Evolutionary conservation across 139 green algal species (phyloP), one percentile per base, ranked within the genome.

Genomic region (Pedinophyceae sp.): DNA sequence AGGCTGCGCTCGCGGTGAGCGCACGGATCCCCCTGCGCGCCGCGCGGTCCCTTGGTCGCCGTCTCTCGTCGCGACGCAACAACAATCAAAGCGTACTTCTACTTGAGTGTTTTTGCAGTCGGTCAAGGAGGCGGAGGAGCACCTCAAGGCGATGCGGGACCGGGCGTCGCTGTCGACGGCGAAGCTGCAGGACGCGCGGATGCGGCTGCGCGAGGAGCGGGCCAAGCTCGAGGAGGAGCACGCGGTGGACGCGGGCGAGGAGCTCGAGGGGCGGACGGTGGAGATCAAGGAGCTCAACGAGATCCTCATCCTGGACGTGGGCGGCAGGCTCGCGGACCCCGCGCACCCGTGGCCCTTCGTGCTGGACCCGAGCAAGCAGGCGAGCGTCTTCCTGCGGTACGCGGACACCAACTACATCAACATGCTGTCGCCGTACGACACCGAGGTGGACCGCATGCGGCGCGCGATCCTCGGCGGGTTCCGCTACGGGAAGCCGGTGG

Each of bases 401-500:
- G 38, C 65, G 63, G 73, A 81, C 63, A 74, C 69, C 20, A 81
- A 81, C 43, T 81, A 77, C 58, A 56, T 75, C 34, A 74, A 71
- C 41, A 64, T 60, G 2, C 63, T 76, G 18, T 68, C 46, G 26
- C 18, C 19, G 10, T 38, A 51, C 17, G 38, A 72, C 55, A 61
- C 73, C 53, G 73, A 73, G 30, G 57, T 66, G 1, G 51, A 70
- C 25, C 29, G 55, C 24, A 50, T 81, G 54, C 47, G 73, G 1
- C 50, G 69, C 3, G 69, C 66, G 3, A 24, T 81, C 27, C 60
- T 81, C 39, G 73, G 73, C 0, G 66, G 40, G 1, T 22, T 81
- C 3, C 62, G 73, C 13, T 78, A 78, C 52, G 69, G 69, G 27
- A 75, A 74, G 66, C 58, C 66, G 0, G 39, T 65, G 24, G 64